Percentiles rank a stretch among this genome's conserved stretches.
phyloP scores from a whole-genome alignment of 768 basidiomycete genomes.

The Cystobasidium tubakii region DNA sequence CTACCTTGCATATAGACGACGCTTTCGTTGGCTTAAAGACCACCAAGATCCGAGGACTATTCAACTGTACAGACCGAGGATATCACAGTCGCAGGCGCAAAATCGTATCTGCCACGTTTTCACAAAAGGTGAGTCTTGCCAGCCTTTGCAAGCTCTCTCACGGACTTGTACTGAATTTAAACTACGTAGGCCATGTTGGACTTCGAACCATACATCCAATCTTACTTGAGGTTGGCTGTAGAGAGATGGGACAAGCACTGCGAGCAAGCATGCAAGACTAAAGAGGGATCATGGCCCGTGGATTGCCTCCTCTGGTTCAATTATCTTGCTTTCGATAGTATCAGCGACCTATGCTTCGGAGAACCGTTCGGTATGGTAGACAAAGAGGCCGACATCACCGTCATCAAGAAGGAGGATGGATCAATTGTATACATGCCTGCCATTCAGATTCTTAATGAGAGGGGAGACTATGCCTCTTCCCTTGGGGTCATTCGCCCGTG shows the following conservation, averaged over 20 bases:
- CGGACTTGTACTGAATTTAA: neutral
- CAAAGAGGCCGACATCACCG: constrained; percentile 58
- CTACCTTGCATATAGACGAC: constrained; percentile 37
- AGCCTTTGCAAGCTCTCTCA: neutral
- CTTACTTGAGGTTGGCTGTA: constrained; percentile 54
- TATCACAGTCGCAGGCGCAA: constrained; percentile 86
- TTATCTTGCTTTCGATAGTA: constrained; percentile 62
- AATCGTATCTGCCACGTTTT: constrained; percentile 59
- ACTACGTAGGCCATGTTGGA: constrained; percentile 62
- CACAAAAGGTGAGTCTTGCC: neutral
- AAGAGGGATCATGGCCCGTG: constrained; percentile 49
- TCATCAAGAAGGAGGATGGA: constrained; percentile 44
- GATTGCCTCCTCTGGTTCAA: constrained; percentile 54
- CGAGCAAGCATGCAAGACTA: constrained; percentile 60
- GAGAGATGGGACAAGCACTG: constrained; percentile 68
- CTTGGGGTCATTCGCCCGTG: constrained; percentile 70
- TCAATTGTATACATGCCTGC: constrained; percentile 64
- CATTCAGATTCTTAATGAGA: constrained; percentile 66
- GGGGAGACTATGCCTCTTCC: constrained; percentile 79
- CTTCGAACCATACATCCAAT: constrained; percentile 68
- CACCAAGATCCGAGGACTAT: constrained; percentile 44
- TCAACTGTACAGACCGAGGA: constrained; percentile 46
- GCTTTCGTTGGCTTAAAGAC: constrained; percentile 66
- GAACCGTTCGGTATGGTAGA: constrained; percentile 81
- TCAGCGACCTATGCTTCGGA: constrained; percentile 67